A percentile compares a stretch with the other conserved stretches of the same genome.
Evolutionary conservation across 257 asterid genomes (phyloP).

Genomic region (Jacaranda copaia): DNA sequence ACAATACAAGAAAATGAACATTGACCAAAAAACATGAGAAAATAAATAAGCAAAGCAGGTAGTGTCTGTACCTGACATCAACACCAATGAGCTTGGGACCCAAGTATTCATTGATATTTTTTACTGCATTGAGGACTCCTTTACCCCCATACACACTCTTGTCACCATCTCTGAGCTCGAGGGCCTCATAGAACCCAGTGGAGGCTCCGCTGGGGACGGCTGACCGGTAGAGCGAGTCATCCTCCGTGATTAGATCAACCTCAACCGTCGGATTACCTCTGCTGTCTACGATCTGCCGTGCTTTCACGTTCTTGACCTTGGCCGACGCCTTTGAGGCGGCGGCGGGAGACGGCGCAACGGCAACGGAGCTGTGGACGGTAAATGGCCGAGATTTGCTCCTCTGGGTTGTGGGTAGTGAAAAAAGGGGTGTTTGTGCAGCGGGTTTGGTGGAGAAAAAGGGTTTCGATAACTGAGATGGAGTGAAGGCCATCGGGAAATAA

Average conservation of each 20-base stretch:
- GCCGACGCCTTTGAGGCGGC: constrained; percentile 43
- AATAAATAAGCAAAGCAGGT: not conserved
- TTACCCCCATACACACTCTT: constrained; percentile 88
- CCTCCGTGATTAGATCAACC: constrained; percentile 90
- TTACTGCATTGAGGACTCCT: constrained; percentile 89
- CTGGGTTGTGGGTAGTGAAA: constrained; percentile 48
- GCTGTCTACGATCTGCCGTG: constrained; percentile 98
- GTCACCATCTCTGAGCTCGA: constrained; percentile 95
- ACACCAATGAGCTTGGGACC: constrained; percentile 90
- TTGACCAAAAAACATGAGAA: not conserved
- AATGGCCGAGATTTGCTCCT: constrained; percentile 47
- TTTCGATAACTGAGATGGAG: constrained; percentile 68
- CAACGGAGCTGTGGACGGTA: constrained; percentile 65
- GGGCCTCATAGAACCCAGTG: constrained; percentile 97
- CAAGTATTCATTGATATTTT: constrained; percentile 71
- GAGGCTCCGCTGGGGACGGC: constrained; percentile 99
- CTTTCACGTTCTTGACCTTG: constrained; percentile 74
- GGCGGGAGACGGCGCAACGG: constrained; percentile 54
- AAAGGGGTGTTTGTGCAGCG: constrained; percentile 48
- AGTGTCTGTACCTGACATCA: constrained; percentile 78
- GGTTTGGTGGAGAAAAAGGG: constrained; percentile 69
- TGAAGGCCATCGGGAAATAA: constrained; percentile 57
- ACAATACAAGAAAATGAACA: not conserved
- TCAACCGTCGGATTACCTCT: constrained; percentile 98
- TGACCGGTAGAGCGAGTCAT: constrained; percentile 75